Base-by-base conservation (phyloP, 805 yeast species). In the Lachancea sp. region DNA sequence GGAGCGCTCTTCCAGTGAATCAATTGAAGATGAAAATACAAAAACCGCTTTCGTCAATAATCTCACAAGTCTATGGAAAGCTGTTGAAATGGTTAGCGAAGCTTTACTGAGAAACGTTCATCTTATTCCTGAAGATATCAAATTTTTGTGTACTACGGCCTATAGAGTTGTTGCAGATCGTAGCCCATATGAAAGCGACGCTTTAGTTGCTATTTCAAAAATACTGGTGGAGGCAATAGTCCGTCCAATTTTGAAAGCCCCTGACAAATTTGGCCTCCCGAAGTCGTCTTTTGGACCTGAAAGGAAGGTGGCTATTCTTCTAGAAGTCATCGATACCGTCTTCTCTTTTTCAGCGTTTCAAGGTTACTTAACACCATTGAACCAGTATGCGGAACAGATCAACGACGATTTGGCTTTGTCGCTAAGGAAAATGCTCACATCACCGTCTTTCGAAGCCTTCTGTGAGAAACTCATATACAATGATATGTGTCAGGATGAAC, bases 21-120 rank as follows among this genome's bases (percentile, higher is more conserved):
- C 97, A 1, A 85, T 90, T 46, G 82, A 81, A 47, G 89, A 85
- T 48, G 74, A 78, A 1, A 78, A 73, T n/a, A 87, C 90, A 0
- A 74, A 92, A 24, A 61, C 64, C 0, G 69, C 71, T 31, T 92
- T 86, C 58, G 80, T 92, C 24, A 61, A 69, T 25, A 89, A 92
- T 50, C 65, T 92, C 52, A 84, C 84, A 60, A 66, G 67, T 17
- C 63, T 92, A 38, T 75, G 97, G 58, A 95, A 84, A 46, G 69
- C 72, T 32, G 68, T 86, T 0, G 75, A 82, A 19, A 76, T 77
- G 41, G 64, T 84, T 8, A 67, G 86, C 50, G 73, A 73, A 15
- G 32, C 39, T 6, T 52, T 88, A 18, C 72, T 71, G 19, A 58
- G 55, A 2, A 61, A 63, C 23, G 54, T 78, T 12, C 64, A 65